Evolutionary conservation across 352 stramenopile genomes (phyloP).

Genomic region (Peronospora tabacina): DNA sequence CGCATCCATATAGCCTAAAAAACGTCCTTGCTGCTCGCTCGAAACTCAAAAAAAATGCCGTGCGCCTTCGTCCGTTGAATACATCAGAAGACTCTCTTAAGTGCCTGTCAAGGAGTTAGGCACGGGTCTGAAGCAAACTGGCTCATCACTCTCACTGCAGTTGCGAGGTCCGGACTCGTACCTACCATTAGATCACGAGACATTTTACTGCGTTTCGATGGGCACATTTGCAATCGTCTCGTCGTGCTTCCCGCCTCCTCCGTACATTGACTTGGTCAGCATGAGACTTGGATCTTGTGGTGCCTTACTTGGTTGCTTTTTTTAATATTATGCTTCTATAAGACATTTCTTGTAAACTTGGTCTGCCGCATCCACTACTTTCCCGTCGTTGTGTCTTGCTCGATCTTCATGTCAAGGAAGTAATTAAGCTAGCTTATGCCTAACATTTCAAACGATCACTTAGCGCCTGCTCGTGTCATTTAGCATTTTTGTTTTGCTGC

Average conservation of each 20-base stretch:
- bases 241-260: background rate
- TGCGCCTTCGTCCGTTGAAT: too few species aligned
- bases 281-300: background rate
- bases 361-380: background rate
- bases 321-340: background rate
- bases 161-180: slow-evolving; percentile 10
- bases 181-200: slow-evolving; percentile 14
- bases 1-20: too few species aligned
- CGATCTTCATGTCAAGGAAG: background rate
- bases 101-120: too few species aligned
- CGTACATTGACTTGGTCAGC: too few species aligned
- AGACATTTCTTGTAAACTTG: background rate
- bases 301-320: background rate
- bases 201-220: slow-evolving; percentile 14
- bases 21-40: too few species aligned
- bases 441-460: background rate
- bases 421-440: background rate
- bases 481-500: slow-evolving; percentile 3
- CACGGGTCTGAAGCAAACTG: too few species aligned
- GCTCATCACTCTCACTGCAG: background rate
- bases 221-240: slow-evolving; percentile 12
- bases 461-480: background rate
- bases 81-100: too few species aligned
- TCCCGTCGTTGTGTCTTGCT: background rate
- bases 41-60: too few species aligned